Conservation (phyloP, 192 early-diverging fungal species). For the Piromyces finnis region DNA sequence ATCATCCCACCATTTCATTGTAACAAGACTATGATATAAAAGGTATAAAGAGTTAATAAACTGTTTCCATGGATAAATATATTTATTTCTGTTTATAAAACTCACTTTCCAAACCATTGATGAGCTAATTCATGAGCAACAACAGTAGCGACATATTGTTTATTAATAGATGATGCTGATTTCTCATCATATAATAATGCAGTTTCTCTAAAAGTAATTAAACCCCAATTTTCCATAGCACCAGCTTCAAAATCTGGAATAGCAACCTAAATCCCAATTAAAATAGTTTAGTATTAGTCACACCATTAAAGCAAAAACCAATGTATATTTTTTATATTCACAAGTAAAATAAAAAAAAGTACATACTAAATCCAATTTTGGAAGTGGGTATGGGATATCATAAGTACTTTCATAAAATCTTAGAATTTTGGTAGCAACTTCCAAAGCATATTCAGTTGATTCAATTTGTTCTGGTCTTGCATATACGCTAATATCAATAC, state of each 20-base stretch:
- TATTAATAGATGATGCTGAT: constrained; percentile 48
- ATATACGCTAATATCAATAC: constrained; percentile 71
- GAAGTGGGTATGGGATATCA: constrained; percentile 75
- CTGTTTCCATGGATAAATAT: too few relatives aligned
- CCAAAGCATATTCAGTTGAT: constrained; percentile 67
- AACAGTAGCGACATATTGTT: constrained; percentile 71
- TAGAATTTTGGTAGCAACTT: constrained; percentile 56
- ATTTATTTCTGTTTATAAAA: too few relatives aligned
- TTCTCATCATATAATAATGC: constrained; percentile 69
- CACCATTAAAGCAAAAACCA: too few relatives aligned
- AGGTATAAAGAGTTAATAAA: too few relatives aligned
- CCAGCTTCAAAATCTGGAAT: constrained; percentile 86
- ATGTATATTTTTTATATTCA: too few relatives aligned
- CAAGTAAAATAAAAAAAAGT: too few relatives aligned
- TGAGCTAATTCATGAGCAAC: constrained; percentile 82
- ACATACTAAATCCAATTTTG: constrained; percentile 30
- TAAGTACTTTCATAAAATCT: constrained; percentile 75
- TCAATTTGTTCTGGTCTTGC: constrained; percentile 58
- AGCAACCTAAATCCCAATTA: constrained; percentile 61
- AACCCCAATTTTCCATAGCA: constrained; percentile 62
- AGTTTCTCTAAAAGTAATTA: constrained; percentile 77
- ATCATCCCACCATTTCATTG: constrained; percentile 90
- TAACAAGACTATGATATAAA: constrained; percentile 91
- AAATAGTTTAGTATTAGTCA: too few relatives aligned
- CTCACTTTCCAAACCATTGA: constrained; percentile 13